These are phyloP conservation scores for Aspergillus bertholletiae DNA, from an alignment of 495 filamentous ascomycete genomes.

Conservation along the genomic window DNA sequence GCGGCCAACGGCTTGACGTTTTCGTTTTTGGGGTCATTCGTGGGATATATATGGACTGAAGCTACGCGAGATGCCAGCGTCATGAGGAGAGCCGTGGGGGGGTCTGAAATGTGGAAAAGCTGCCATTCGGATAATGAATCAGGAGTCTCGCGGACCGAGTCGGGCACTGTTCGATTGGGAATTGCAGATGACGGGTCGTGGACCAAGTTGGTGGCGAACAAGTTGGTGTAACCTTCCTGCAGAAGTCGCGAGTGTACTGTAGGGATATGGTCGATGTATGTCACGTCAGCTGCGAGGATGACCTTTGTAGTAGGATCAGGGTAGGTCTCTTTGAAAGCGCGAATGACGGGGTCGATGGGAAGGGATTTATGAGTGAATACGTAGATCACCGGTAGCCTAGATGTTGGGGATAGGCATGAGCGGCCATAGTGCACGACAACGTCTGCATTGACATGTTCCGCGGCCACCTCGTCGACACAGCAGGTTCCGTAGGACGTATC, in stretches of 20 bases:
- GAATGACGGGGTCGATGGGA: slow-evolving; percentile 50
- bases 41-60: slow-evolving; percentile 75
- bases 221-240: slow-evolving; percentile 61
- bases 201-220: slow-evolving; percentile 67
- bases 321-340: slow-evolving; percentile 67
- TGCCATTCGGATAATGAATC: slow-evolving; percentile 64
- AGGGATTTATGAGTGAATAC: slow-evolving; percentile 78
- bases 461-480: slow-evolving; percentile 96
- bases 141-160: slow-evolving; percentile 40
- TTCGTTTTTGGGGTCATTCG: slow-evolving; percentile 31
- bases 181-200: slow-evolving; percentile 76
- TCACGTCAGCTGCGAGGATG: slow-evolving; percentile 86
- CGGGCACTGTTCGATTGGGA: slow-evolving; percentile 75
- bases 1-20: slow-evolving; percentile 41
- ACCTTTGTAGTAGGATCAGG: slow-evolving; percentile 58
- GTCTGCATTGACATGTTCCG: slow-evolving; percentile 88
- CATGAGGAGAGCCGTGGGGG: slow-evolving; percentile 79
- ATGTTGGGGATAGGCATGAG: slow-evolving; percentile 87
- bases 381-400: slow-evolving; percentile 84
- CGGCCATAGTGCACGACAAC: slow-evolving; percentile 94
- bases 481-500: slow-evolving; percentile 97
- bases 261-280: slow-evolving; percentile 68
- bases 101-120: slow-evolving; percentile 86
- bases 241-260: slow-evolving; percentile 46
- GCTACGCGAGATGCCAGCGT: slow-evolving; percentile 80